Percentiles rank a stretch among this genome's conserved stretches.
These are phyloP conservation scores for Phytophthora cactorum DNA, from an alignment of 352 stramenopile genomes.

Conservation along the genomic window DNA sequence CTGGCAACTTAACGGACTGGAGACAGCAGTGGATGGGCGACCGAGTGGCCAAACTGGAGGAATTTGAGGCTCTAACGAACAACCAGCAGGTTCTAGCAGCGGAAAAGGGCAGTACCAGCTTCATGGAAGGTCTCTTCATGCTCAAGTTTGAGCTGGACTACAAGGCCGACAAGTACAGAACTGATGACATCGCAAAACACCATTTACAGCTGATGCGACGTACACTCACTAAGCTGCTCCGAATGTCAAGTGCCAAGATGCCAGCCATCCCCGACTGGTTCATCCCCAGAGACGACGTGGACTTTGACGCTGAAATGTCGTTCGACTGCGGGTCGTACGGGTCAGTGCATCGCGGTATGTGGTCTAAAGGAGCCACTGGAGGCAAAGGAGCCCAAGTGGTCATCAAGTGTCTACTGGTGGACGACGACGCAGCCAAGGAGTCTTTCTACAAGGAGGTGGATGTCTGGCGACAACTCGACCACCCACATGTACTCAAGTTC, in stretches of 20 bases:
- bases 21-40: no score
- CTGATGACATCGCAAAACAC: no score
- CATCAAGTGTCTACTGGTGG: constrained; percentile 13
- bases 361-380: no score
- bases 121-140: constrained; percentile 10
- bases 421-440: constrained; percentile 6
- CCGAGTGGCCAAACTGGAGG: no score
- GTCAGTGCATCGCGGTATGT: not conserved
- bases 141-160: constrained; percentile 13
- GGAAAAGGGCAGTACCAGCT: not conserved
- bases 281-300: not conserved
- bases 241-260: not conserved
- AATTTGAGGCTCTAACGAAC: no score
- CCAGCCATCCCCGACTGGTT: not conserved
- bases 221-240: not conserved
- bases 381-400: not conserved
- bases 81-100: not conserved
- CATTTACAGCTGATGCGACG: not conserved
- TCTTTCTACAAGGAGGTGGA: constrained; percentile 12
- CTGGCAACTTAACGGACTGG: no score
- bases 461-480: not conserved
- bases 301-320: not conserved
- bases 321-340: not conserved
- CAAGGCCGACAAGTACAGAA: not conserved
- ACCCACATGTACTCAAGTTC: not conserved